Evolutionary conservation across 331 rosid species (phyloP).

Genomic region (Prunus yedoensis): DNA sequence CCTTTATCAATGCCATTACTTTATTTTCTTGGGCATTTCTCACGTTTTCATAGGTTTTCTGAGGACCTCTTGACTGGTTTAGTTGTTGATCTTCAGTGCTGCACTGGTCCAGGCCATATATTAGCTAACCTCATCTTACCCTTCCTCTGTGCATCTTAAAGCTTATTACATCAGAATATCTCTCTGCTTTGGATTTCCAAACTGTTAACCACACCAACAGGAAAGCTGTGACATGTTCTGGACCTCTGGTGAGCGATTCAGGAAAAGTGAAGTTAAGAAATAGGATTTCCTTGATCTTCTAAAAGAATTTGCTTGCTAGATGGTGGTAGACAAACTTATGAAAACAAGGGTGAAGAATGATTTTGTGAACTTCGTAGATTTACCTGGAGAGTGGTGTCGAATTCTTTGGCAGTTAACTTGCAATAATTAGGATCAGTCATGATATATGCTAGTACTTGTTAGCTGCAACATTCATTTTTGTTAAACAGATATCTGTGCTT

Average conservation of each 20-base stretch:
- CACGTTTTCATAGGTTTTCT: too few species aligned
- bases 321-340: background rate
- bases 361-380: background rate
- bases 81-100: too few species aligned
- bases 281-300: constrained; percentile 1
- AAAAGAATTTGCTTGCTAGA: background rate
- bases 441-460: constrained; percentile 1
- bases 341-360: background rate
- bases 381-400: background rate
- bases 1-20: background rate
- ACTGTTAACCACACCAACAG: background rate
- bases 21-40: background rate
- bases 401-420: background rate
- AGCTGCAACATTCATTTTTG: background rate
- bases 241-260: background rate
- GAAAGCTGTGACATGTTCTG: background rate
- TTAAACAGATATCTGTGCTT: background rate
- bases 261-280: background rate
- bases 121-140: too few species aligned
- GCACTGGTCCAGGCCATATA: too few species aligned
- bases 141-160: too few species aligned
- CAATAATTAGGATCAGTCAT: background rate
- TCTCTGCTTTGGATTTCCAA: background rate
- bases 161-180: too few species aligned
- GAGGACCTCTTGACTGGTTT: too few species aligned